Base-by-base conservation (phyloP, 179 eudicot genomes). In the Corrigiola litoralis region DNA sequence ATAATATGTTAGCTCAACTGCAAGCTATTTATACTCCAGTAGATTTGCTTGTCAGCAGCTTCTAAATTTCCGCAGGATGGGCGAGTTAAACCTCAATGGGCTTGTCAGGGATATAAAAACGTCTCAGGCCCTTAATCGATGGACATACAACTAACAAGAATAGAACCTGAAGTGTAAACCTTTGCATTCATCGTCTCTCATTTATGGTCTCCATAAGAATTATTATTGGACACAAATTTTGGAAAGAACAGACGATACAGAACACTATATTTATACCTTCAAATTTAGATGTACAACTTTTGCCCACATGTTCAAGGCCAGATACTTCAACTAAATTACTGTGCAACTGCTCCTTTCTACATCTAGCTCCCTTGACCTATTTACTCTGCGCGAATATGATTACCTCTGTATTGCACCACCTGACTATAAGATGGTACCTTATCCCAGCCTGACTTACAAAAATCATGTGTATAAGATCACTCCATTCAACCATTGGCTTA, bases 271-370 rank as follows among this genome's bases (percentile, higher is more conserved):
- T 28, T 60, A 55, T 66, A 68, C 12, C 54, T 47, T 44, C 32
- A 53, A 42, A 48, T 55, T 37, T 11, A 51, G 61, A 68, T 74
- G 44, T 74, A 74, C 78, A 74, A 18, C 40, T 49, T 36, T 12
- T 27, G 45, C 55, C 44, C 9, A 52, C 27, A 3, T 29, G 20
- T 49, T 41, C 31, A 25, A 72, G 59, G 49, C 54, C 58, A 64
- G 52, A 72, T 59, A 28, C n/a, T n/a, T 27, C 21, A 28, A 61
- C 54, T 61, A 45, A 20, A 31, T 42, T 41, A 53, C 78, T 74
- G 18, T 63, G 73, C 61, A 71, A 56, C 70, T 61, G 73, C 65
- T 60, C 67, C 68, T 61, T 67, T 66, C 65, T 47, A 75, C 75
- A 70, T 66, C 79, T 75, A 75, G 23, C 61, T 65, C 38, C 71